A percentile compares a stretch with the other conserved stretches of the same genome.
Conservation (phyloP, 1,139 yeast genomes). For the Geotrichum macrosporum region DNA sequence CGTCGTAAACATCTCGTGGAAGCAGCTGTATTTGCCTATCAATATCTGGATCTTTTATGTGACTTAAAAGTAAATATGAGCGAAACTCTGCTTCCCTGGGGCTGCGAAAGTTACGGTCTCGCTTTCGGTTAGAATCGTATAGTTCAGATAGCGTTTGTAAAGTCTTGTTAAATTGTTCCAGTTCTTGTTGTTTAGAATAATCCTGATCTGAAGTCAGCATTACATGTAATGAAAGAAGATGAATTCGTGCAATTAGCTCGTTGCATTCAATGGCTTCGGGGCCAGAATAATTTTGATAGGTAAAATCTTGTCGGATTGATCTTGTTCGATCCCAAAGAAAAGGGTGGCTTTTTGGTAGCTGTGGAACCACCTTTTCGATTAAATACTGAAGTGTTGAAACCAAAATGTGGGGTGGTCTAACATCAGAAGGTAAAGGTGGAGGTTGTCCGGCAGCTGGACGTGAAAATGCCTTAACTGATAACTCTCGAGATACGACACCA, state of each 20-base stretch:
- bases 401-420: constrained; percentile 81
- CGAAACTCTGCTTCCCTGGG: constrained; percentile 93
- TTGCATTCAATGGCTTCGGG: constrained; percentile 92
- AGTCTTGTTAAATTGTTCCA: constrained; percentile 91
- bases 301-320: constrained; percentile 93
- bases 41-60: constrained; percentile 77
- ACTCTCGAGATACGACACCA: constrained; percentile 55
- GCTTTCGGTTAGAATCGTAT: constrained; percentile 71
- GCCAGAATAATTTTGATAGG: constrained; percentile 90
- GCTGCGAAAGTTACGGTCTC: constrained; percentile 46
- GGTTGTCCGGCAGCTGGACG: constrained; percentile 99
- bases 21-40: constrained; percentile 70
- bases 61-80: constrained; percentile 78
- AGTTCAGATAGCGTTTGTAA: constrained; percentile 84
- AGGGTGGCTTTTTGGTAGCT: constrained; percentile 80
- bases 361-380: constrained; percentile 56
- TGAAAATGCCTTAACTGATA: constrained; percentile 88
- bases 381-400: constrained; percentile 64
- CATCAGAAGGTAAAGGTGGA: constrained; percentile 96
- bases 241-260: constrained; percentile 87
- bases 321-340: constrained; percentile 99
- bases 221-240: constrained; percentile 71
- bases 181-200: constrained; percentile 89
- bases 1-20: constrained; percentile 54
- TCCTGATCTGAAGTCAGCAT: constrained; percentile 76